phyloP scores from a whole-genome alignment of 164 flowering plant species.

The Sedum album region DNA sequence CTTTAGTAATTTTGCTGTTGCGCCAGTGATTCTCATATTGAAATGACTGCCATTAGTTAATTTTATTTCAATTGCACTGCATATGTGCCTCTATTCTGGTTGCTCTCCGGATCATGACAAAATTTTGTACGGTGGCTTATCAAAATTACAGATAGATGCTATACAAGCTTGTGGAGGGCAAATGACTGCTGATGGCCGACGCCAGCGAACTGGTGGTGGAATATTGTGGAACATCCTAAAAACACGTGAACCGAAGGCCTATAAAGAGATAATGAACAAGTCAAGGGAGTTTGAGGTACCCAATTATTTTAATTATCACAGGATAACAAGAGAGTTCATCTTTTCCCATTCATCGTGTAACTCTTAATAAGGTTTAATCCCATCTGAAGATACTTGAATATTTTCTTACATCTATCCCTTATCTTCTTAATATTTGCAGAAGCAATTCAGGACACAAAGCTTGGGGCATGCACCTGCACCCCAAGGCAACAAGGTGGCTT shows the following conservation, averaged over 20 bases:
- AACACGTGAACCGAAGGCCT: constrained; percentile 69
- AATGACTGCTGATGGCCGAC: constrained; percentile 80
- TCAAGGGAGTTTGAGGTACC: constrained; percentile 85
- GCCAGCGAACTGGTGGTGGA: constrained; percentile 68
- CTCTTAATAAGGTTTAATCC: neutral
- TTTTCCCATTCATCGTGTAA: too few relatives aligned
- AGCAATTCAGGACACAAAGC: constrained; percentile 53
- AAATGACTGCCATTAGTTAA: neutral
- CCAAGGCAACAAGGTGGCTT: constrained; percentile 13
- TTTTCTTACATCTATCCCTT: neutral
- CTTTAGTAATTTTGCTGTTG: neutral
- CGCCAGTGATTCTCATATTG: neutral
- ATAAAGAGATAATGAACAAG: constrained; percentile 75
- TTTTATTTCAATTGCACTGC: neutral
- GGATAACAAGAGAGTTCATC: too few relatives aligned
- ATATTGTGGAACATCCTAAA: constrained; percentile 85
- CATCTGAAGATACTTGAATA: too few relatives aligned
- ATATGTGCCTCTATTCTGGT: too few relatives aligned
- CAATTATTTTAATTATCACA: neutral
- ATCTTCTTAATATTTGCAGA: constrained; percentile 34
- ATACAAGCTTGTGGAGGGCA: constrained; percentile 94
- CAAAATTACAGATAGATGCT: constrained; percentile 67
- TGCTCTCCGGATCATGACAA: neutral
- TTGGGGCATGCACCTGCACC: constrained; percentile 16
- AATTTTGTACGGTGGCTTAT: neutral